Conservation (phyloP, 805 yeast genomes). For the Barnettozyma sucrosica region DNA sequence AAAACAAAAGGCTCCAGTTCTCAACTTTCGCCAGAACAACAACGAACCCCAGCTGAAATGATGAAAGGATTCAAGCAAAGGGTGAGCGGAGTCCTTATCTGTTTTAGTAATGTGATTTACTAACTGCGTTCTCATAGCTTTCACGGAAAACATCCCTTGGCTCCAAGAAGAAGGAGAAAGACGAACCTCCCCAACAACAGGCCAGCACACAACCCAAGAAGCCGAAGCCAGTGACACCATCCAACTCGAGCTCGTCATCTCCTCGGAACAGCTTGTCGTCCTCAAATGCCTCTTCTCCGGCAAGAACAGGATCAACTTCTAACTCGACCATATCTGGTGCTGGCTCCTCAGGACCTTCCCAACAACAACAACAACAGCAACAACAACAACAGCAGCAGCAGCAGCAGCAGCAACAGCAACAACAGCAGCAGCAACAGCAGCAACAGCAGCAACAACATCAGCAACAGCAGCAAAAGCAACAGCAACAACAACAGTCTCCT, state of each 20-base stretch:
- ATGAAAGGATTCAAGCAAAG: slow-evolving; percentile 71
- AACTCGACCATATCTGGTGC: background rate
- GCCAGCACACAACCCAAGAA: slow-evolving; percentile 10
- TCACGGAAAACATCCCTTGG: slow-evolving; percentile 29
- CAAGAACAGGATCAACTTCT: slow-evolving; percentile 7
- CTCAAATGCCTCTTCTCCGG: slow-evolving; percentile 3
- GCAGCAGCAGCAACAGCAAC: too few relatives aligned
- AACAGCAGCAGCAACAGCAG: too few relatives aligned
- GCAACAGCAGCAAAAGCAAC: background rate
- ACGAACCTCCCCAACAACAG: slow-evolving; percentile 17
- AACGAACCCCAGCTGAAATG: slow-evolving; percentile 36
- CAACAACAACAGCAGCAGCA: too few relatives aligned
- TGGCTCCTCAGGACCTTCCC: background rate
- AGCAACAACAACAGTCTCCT: slow-evolving; percentile 1
- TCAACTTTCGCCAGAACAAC: background rate
- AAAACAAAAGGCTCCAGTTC: background rate
- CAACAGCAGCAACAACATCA: too few relatives aligned
- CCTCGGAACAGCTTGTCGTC: slow-evolving; percentile 21
- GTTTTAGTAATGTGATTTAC: slow-evolving; percentile 2
- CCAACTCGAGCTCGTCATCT: slow-evolving; percentile 14
- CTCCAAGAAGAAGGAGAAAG: slow-evolving; percentile 38
- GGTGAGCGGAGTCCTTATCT: slow-evolving; percentile 18
- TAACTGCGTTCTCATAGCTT: slow-evolving; percentile 13
- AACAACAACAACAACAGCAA: slow-evolving; percentile 5
- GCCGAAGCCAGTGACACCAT: slow-evolving; percentile 1